phyloP scores from a whole-genome alignment of 345 rosid genomes.

The Dipteronia sinensis region DNA sequence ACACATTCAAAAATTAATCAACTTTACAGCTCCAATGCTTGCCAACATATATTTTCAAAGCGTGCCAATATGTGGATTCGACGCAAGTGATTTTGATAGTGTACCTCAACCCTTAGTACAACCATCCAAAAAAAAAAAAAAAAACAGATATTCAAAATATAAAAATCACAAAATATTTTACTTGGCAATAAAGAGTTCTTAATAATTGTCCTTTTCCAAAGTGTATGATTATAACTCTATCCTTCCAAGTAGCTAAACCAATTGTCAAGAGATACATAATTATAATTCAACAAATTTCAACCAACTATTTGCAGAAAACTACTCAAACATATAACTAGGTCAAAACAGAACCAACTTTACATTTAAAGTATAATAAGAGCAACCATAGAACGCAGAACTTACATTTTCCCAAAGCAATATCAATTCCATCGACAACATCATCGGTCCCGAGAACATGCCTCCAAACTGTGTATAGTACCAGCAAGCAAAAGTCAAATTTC shows the following conservation, averaged over 20 bases:
- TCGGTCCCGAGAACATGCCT: constrained; percentile 77
- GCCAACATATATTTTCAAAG: neutral
- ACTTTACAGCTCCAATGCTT: neutral
- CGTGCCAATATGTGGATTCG: neutral
- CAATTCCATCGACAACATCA: constrained; percentile 73
- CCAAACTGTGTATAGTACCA: constrained; percentile 60
- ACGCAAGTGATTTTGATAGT: neutral
- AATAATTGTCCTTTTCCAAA: neutral
- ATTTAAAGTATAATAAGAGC: neutral
- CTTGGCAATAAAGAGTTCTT: neutral
- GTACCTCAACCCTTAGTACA: neutral
- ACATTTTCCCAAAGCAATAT: constrained; percentile 90
- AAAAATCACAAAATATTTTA: neutral
- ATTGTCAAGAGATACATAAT: neutral
- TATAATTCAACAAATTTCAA: neutral
- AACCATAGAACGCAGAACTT: constrained; percentile 38
- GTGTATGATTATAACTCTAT: neutral
- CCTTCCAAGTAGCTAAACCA: neutral
- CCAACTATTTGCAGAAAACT: neutral
- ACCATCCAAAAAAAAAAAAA: neutral
- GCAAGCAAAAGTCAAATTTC: constrained; percentile 6
- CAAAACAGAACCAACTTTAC: neutral
- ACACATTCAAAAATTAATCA: constrained; percentile 12
- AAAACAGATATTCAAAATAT: neutral
- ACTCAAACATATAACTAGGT: neutral